Evolutionary conservation across 75 land plant species (phyloP), one percentile per base, ranked within the genome.

Genomic region (Cunninghamia lanceolata): DNA sequence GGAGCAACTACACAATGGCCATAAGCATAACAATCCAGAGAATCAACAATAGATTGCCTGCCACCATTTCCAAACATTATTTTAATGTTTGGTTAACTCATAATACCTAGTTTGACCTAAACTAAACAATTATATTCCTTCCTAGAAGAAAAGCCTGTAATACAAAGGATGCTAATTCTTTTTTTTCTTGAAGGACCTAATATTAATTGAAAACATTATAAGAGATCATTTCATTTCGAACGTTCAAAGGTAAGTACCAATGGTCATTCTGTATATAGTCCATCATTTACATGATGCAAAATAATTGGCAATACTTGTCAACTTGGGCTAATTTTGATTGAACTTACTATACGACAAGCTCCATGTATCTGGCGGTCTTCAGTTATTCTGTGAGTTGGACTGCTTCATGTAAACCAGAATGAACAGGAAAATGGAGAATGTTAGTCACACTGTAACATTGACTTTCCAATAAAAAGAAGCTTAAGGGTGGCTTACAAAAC

Each of bases 341-440:
- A 25, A 71, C 75, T 71, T 71, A 71, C 75, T 71, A 25, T 71
- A 71, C 36, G 75, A 34, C 2, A 30, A 13, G 75, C 75, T 71
- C 75, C 73, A 34, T 71, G 75, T 1, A 71, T 71, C 75, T 71
- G 36, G 75, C 75, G 28, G 75, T 71, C 75, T 71, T 71, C 75
- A 71, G 10, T 71, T 71, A 32, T 71, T 32, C 75, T 71, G 73
- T 28, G 73, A 70, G 73, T 70, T 70, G 25, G 73, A 30, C 73
- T 70, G 75, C 75, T 34, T 71, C 75, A 71, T 71, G 14, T 71
- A 71, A 21, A 71, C 75, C 15, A 71, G 38, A 71, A 71, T 34
- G 75, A 71, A 71, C 35, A 71, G 75, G 35, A 71, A 71, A 71
- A 71, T 71, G 75, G 75, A 9, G 75, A 71, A 71, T 13, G 75